phyloP scores from a whole-genome alignment of 1,139 yeast species.

The Eremothecium sinecaudum region DNA sequence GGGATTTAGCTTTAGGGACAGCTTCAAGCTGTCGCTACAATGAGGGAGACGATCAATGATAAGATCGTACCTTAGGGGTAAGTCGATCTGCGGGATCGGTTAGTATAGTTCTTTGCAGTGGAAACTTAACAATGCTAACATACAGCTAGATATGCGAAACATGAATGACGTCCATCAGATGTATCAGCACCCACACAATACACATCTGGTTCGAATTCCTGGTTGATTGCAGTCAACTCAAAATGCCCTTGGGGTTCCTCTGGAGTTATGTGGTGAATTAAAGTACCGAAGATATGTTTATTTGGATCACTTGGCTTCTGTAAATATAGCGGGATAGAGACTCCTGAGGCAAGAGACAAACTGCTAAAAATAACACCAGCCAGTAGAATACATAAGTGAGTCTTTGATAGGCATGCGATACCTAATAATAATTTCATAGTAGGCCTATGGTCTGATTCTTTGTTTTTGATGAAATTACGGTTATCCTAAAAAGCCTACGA shows the following conservation, averaged over 20 bases:
- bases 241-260: background rate
- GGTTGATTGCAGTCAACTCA: constrained; percentile 7
- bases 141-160: constrained; percentile 20
- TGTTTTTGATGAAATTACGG: too few species aligned
- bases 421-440: too few species aligned
- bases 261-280: background rate
- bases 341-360: background rate
- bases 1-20: constrained; percentile 17
- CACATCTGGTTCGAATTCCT: constrained; percentile 6
- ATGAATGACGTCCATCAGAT: constrained; percentile 10
- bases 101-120: too few species aligned
- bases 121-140: too few species aligned
- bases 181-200: constrained; percentile 16
- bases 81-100: constrained; percentile 9
- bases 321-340: constrained; percentile 7
- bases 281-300: constrained; percentile 6
- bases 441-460: too few species aligned
- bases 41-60: constrained; percentile 11
- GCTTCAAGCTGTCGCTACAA: constrained; percentile 8
- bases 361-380: background rate
- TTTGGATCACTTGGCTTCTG: constrained; percentile 6
- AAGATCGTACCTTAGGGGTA: constrained; percentile 20
- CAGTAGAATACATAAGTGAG: background rate
- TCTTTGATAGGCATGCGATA: too few species aligned
- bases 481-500: too few species aligned